Percentiles rank a stretch among this genome's conserved stretches.
These are phyloP conservation scores for Alternaria arbusti DNA, from an alignment of 2,329 filamentous ascomycete species.

Conservation along the genomic window DNA sequence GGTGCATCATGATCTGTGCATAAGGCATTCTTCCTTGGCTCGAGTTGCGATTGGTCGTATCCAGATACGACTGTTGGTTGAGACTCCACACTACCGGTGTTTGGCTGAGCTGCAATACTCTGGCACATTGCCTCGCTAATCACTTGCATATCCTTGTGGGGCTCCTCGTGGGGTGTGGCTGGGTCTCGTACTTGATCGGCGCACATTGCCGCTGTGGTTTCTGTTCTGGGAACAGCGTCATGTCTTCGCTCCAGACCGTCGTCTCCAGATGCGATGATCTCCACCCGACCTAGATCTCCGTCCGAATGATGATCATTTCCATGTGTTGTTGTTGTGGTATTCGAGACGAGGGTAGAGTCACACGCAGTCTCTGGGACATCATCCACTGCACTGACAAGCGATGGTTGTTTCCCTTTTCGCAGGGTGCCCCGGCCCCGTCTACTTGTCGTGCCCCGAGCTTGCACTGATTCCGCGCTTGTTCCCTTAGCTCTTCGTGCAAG, in stretches of 20 bases:
- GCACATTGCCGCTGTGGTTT: background rate
- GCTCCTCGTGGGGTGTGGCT: background rate
- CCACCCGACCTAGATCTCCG: background rate
- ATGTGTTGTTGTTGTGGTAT: background rate
- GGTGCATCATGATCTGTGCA: background rate
- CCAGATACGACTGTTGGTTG: background rate
- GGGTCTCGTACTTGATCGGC: conserved; percentile 1
- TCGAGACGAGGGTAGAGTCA: background rate
- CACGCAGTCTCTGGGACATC: background rate
- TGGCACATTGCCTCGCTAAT: conserved; percentile 1
- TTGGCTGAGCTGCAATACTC: background rate
- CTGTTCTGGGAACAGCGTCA: conserved; percentile 1
- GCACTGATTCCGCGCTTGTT: background rate
- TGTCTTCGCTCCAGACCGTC: background rate
- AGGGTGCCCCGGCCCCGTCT: background rate
- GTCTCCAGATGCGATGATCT: background rate
- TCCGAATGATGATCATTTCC: background rate
- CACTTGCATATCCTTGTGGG: background rate
- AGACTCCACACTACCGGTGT: background rate
- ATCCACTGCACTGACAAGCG: background rate
- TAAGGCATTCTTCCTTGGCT: background rate
- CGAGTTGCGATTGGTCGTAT: background rate
- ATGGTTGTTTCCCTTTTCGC: background rate
- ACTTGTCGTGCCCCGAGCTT: background rate
- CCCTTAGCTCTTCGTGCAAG: conserved; percentile 11